Conservation (phyloP, 352 stramenopile species). For the Phytopythium delawarense region DNA sequence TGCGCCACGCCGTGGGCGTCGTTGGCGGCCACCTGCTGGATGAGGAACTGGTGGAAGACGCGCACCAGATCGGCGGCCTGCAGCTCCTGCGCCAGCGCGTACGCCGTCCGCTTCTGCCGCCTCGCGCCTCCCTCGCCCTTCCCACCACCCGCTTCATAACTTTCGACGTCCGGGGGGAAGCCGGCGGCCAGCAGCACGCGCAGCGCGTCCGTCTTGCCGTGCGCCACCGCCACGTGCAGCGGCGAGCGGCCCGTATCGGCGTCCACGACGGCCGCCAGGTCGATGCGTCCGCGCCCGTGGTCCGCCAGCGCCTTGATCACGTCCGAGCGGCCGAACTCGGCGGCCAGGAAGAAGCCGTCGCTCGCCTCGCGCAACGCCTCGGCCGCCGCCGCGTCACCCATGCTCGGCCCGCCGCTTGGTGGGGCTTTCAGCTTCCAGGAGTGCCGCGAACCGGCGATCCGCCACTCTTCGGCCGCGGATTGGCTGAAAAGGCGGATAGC, state of each 20-base stretch:
- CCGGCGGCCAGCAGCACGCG: conserved; percentile 72
- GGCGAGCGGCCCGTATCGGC: conserved; percentile 56
- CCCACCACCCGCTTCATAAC: conserved; percentile 2
- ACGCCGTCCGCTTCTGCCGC: conserved; percentile 38
- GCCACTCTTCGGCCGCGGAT: conserved; percentile 1
- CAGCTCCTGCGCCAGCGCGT: conserved; percentile 56
- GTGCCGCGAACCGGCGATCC: not conserved
- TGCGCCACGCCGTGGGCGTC: conserved; percentile 46
- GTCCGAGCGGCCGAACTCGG: conserved; percentile 76
- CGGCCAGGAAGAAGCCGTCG: conserved; percentile 81
- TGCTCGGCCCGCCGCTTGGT: not conserved
- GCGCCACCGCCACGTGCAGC: conserved; percentile 69
- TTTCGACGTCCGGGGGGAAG: conserved; percentile 63
- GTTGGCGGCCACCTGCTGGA: conserved; percentile 77
- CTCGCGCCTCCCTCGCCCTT: not conserved
- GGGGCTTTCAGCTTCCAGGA: not conserved
- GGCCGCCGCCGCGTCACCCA: conserved; percentile 9
- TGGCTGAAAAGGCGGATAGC: conserved; percentile 1
- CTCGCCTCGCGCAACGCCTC: conserved; percentile 60
- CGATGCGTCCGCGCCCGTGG: conserved; percentile 45
- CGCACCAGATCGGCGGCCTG: conserved; percentile 58
- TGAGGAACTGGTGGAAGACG: conserved; percentile 85
- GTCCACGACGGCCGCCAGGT: conserved; percentile 55
- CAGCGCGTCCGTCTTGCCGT: conserved; percentile 72
- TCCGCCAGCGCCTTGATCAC: conserved; percentile 83